phyloP scores from a whole-genome alignment of 768 basidiomycete genomes.

The Mycena sanguinolenta region DNA sequence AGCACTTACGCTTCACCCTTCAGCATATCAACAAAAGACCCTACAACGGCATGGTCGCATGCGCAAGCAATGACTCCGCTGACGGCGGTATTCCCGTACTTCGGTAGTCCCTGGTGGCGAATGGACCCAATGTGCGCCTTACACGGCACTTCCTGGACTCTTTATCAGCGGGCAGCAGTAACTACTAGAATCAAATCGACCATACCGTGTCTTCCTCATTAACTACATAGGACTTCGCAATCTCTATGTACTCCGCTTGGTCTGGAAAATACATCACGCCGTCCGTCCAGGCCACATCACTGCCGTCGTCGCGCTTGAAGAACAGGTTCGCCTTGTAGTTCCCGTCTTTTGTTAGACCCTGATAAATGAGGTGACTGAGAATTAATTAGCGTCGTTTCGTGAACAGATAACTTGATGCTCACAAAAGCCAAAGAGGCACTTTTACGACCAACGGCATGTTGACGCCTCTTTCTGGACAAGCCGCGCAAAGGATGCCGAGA shows the following conservation, averaged over 20 bases:
- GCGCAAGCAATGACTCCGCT: background rate
- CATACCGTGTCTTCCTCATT: background rate
- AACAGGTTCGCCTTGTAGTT: slow-evolving; percentile 14
- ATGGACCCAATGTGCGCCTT: background rate
- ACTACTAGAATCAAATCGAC: background rate
- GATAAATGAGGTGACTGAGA: background rate
- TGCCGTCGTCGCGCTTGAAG: background rate
- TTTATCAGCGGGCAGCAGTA: background rate
- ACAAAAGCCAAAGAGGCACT: slow-evolving; percentile 1
- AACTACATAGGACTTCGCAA: background rate
- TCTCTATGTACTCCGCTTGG: background rate
- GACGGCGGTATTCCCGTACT: background rate
- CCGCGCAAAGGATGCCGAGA: background rate
- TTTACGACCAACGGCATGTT: slow-evolving; percentile 16
- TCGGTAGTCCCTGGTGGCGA: background rate
- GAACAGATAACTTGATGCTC: background rate
- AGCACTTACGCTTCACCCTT: slow-evolving; percentile 9
- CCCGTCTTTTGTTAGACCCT: too few species aligned
- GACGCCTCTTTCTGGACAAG: slow-evolving; percentile 21
- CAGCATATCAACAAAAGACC: slow-evolving; percentile 1
- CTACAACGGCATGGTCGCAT: slow-evolving; percentile 1
- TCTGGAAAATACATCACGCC: background rate
- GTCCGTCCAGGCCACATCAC: background rate
- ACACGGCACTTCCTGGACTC: background rate
- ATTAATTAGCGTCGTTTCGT: background rate